These are phyloP conservation scores for Wickerhamomyces alni DNA, from an alignment of 805 yeast genomes.

Conservation along the genomic window DNA sequence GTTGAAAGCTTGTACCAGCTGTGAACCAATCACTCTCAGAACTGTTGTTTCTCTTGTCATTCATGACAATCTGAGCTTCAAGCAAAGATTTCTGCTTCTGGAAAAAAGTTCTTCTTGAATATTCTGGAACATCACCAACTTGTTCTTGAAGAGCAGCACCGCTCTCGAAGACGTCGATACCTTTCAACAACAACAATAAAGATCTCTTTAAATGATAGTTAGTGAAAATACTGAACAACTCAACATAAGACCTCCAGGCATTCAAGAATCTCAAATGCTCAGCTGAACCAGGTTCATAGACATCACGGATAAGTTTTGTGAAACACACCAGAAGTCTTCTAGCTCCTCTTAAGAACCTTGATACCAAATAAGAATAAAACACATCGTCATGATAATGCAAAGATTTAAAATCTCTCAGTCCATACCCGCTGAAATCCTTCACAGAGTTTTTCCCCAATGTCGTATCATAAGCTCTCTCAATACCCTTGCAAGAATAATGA, in stretches of 20 bases:
- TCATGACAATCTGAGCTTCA: conserved; percentile 4
- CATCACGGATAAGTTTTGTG: neutral
- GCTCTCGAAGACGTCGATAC: conserved; percentile 4
- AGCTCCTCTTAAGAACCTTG: conserved; percentile 1
- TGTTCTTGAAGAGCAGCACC: conserved; percentile 5
- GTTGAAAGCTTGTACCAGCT: conserved; percentile 1
- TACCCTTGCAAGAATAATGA: too few species aligned
- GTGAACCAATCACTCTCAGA: conserved; percentile 5
- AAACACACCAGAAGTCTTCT: conserved; percentile 1
- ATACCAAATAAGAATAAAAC: conserved; percentile 1
- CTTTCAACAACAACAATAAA: conserved; percentile 4
- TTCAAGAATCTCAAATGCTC: conserved; percentile 6
- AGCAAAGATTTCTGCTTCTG: neutral
- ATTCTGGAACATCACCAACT: neutral
- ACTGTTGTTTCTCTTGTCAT: conserved; percentile 1
- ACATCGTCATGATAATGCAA: conserved; percentile 3
- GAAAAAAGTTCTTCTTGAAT: neutral
- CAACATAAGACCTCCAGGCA: conserved; percentile 5
- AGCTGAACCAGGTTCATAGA: neutral
- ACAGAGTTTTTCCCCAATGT: conserved; percentile 1
- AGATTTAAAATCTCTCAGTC: neutral
- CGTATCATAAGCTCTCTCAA: conserved; percentile 2
- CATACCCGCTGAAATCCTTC: neutral
- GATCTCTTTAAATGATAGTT: conserved; percentile 6
- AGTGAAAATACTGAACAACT: conserved; percentile 2